Base-by-base conservation (phyloP, 768 basidiomycete genomes). In the Melanogaster broomeanus region DNA sequence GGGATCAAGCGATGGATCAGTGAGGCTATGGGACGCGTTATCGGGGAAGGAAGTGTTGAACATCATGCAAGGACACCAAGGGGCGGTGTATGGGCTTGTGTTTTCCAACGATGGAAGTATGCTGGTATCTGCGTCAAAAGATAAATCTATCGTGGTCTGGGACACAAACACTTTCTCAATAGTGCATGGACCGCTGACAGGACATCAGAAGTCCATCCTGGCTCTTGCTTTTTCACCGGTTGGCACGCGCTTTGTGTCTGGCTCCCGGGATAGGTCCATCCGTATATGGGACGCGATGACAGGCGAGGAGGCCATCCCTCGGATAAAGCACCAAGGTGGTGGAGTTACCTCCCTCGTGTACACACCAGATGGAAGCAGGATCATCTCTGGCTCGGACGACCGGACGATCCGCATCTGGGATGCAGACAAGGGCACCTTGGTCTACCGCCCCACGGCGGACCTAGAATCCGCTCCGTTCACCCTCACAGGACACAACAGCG, bases 321-420 rank as follows among this genome's bases (percentile, higher is more conserved):
- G 56, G 37, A 53, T 72, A 25, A 2, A 25, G 15, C 58, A 64
- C 39, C 48, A 35, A 43, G 55, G 52, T 1, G 63, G 64, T 4
- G 49, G 55, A 2, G 58, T 70, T 6, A 63, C 57, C 21, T 52
- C 60, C 4, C 60, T 72, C 19, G 55, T 35, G 8, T 70, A 69
- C 38, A 71, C 62, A 13, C 60, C 59, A n/a, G 68, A 72, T 31
- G 64, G 68, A 13, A 42, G 21, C 40, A 58, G 19, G 37, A 46
- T 70, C 48, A 45, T 72, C 31, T 70, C 70, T 16, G 66, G 62
- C 30, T 66, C 68, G 2, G 66, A 66, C 40, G 61, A 72, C 34
- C 61, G 60, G 42, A 53, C 48, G 1, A 60, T 72, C 15, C 65
- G 62, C 15, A 30, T 72, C 48, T 70, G 66, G 66, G 58, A 70